Evolutionary conservation across 2,329 filamentous ascomycete genomes (phyloP).

Genomic region (Aspergillus luchuensis): DNA sequence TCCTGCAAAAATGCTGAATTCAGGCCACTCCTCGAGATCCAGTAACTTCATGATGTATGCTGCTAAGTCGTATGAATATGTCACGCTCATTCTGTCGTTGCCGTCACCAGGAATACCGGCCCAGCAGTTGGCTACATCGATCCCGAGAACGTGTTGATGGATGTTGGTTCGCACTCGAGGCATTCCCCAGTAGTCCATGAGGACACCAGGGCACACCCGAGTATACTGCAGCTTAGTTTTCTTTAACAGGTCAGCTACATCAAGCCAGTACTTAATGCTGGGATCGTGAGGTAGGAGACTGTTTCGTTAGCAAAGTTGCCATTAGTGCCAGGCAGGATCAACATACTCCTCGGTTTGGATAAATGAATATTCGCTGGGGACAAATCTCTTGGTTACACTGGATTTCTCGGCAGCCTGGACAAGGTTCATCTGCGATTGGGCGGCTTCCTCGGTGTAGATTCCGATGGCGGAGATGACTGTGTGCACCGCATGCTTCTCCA

Average conservation of each 20-base stretch:
- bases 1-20: constrained; percentile 38
- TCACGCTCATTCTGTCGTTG: constrained; percentile 48
- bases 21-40: constrained; percentile 49
- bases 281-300: constrained; percentile 33
- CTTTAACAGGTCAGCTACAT: constrained; percentile 33
- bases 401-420: constrained; percentile 49
- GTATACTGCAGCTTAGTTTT: constrained; percentile 43
- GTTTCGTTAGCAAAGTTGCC: constrained; percentile 3
- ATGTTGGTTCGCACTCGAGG: constrained; percentile 45
- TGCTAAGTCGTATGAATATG: constrained; percentile 54
- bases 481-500: constrained; percentile 45
- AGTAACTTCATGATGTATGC: constrained; percentile 49
- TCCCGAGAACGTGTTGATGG: constrained; percentile 41
- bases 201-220: constrained; percentile 45
- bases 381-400: constrained; percentile 41
- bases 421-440: constrained; percentile 45
- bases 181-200: constrained; percentile 51
- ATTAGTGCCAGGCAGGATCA: not conserved
- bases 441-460: constrained; percentile 32
- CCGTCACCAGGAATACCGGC: constrained; percentile 56
- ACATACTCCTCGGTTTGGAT: constrained; percentile 36
- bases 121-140: constrained; percentile 48
- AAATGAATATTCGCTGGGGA: constrained; percentile 49
- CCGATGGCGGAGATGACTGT: constrained; percentile 50
- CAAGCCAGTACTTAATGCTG: constrained; percentile 35